These are phyloP conservation scores for Penicillium verhagenii DNA, from an alignment of 495 filamentous ascomycete species.

Conservation along the genomic window DNA sequence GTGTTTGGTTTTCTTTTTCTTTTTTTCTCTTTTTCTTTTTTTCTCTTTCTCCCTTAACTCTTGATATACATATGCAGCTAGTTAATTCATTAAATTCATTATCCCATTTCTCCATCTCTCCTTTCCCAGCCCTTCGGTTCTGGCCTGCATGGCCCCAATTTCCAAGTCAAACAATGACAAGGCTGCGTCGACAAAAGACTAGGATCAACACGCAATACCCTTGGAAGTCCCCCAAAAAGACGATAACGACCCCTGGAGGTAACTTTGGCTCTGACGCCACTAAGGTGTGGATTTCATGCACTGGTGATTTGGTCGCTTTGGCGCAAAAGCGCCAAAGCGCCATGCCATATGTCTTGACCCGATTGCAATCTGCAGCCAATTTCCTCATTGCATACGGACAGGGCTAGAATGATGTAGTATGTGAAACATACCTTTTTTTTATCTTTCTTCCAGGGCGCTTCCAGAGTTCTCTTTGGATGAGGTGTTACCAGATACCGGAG, in stretches of 20 bases:
- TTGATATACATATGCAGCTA: no score
- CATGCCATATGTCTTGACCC: not conserved
- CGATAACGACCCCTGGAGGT: not conserved
- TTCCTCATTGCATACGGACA: not conserved
- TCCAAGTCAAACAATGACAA: conserved; percentile 12
- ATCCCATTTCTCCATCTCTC: no score
- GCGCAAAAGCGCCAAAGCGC: not conserved
- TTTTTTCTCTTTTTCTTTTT: no score
- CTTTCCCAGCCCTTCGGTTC: conserved; percentile 10
- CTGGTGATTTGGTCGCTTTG: not conserved
- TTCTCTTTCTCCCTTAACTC: no score
- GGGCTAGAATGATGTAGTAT: not conserved
- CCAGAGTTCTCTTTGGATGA: no score
- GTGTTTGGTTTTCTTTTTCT: no score
- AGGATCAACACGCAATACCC: not conserved
- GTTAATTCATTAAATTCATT: no score
- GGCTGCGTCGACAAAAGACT: not conserved
- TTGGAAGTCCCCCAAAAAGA: not conserved
- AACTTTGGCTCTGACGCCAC: conserved; percentile 1
- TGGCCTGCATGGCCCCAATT: conserved; percentile 17
- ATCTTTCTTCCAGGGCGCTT: no score
- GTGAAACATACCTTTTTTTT: no score
- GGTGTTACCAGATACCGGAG: no score
- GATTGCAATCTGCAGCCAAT: not conserved
- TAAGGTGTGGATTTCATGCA: not conserved